Evolutionary conservation across 169 alveolate species (phyloP), one percentile per base, ranked within the genome.

Genomic region (Plasmodium reichenowi): DNA sequence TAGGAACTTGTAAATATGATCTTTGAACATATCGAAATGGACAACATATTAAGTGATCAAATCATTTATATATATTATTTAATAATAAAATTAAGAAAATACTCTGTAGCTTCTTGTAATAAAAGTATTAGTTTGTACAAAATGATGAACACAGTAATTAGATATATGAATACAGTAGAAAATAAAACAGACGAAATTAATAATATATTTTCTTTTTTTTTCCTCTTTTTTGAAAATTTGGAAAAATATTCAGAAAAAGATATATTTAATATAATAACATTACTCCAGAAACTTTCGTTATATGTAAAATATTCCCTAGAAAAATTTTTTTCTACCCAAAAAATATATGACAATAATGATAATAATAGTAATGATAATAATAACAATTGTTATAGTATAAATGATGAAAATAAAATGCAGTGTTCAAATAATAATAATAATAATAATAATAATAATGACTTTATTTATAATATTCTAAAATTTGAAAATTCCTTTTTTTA

Each of bases 401-500:
- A 62, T 12, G 12, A 62, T 20, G 56, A 13, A 56, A 10, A 58
- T 26, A 72, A n/a, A 7, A 63, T 22, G 38, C 74, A 74, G 12
- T 5, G 22, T 15, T 50, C 52, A n/a, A 13, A 12, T 9, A 60
- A 47, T 10, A 38, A 26, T 68, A 54, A 56, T n/a, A 32, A 32
- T 32, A 9, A 32, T 1, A 2, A n/a, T n/a, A n/a, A n/a, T n/a
- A n/a, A n/a, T n/a, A n/a, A n/a, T n/a, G n/a, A n/a, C n/a, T n/a
- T 32, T 32, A 32, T 32, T 32, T 32, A 32, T 32, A 32, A 32
- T 4, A 32, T 32, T 1, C 9, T 32, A 5, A 80, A 80, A 80
- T 80, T 80, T 68, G 90, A 80, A 80, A 80, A 80, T 12, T 68
- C 58, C 29, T 80, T 80, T 72, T 80, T 80, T 72, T 80, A 80